phyloP scores from a whole-genome alignment of 176 grass and related monocot species.

The Oryza glumipatula region DNA sequence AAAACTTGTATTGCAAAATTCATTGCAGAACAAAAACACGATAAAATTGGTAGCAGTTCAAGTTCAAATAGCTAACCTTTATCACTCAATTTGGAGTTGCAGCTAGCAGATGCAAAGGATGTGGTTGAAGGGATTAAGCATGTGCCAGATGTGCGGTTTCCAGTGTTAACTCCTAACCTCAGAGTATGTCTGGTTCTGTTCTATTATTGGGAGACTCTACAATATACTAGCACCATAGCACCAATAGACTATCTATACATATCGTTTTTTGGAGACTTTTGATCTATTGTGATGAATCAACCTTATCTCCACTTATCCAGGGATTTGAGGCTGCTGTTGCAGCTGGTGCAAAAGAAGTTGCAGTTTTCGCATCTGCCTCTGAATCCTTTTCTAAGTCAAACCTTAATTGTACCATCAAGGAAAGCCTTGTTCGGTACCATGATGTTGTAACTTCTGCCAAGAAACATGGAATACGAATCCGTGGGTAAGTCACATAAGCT shows the following conservation, averaged over 20 bases:
- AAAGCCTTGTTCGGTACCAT: slow-evolving; percentile 72
- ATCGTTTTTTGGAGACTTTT: slow-evolving; percentile 16
- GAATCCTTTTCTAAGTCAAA: slow-evolving; percentile 90
- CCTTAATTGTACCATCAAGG: slow-evolving; percentile 83
- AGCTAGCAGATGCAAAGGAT: slow-evolving; percentile 95
- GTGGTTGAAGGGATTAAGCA: slow-evolving; percentile 67
- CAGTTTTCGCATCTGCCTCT: slow-evolving; percentile 86
- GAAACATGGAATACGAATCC: slow-evolving; percentile 55
- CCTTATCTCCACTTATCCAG: slow-evolving; percentile 34
- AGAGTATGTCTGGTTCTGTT: slow-evolving; percentile 54
- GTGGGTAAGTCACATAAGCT: slow-evolving; percentile 60
- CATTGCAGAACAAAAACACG: slow-evolving; percentile 2
- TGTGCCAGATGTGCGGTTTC: slow-evolving; percentile 53
- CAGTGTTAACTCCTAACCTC: slow-evolving; percentile 92
- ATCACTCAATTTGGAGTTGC: slow-evolving; percentile 39
- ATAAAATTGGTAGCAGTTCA: background rate
- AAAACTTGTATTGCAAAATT: background rate
- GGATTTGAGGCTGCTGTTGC: slow-evolving; percentile 84
- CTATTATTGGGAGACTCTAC: background rate
- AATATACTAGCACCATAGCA: background rate
- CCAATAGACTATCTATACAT: background rate
- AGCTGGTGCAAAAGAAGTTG: slow-evolving; percentile 86
- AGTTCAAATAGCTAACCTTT: slow-evolving; percentile 11
- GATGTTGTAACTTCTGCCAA: slow-evolving; percentile 71
- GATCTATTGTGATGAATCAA: background rate